phyloP scores from a whole-genome alignment of 306 rosid genomes.

The Cucumis melo region DNA sequence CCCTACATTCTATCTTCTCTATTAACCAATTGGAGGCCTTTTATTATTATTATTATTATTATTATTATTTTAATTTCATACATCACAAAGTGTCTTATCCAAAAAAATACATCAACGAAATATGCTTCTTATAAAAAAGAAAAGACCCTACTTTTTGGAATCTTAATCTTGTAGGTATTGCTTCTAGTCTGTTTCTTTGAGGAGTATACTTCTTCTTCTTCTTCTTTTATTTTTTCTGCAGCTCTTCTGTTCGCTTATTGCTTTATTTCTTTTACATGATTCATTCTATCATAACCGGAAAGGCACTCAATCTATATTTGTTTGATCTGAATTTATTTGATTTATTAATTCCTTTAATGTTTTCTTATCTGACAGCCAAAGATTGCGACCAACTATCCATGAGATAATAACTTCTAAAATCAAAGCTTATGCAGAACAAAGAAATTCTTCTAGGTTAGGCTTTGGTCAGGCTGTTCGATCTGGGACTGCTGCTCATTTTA shows the following conservation, averaged over 20 bases:
- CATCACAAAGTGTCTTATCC: no score
- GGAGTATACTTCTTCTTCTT: not conserved
- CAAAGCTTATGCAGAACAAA: conserved; percentile 53
- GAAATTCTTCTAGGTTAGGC: conserved; percentile 55
- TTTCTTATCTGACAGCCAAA: conserved; percentile 50
- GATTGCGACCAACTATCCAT: conserved; percentile 88
- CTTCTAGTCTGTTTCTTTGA: not conserved
- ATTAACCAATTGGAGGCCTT: no score
- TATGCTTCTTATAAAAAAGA: no score
- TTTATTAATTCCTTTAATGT: conserved; percentile 12
- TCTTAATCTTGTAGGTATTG: not conserved
- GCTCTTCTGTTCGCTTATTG: not conserved
- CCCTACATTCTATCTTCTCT: no score
- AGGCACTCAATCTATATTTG: not conserved
- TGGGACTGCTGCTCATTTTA: conserved; percentile 37
- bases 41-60: no score
- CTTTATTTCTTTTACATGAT: not conserved
- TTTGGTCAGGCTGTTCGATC: conserved; percentile 42
- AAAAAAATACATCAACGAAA: no score
- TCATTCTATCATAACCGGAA: not conserved
- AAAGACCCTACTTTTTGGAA: not conserved
- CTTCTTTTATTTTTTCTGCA: not conserved
- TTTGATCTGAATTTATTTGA: conserved; percentile 9
- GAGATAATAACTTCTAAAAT: conserved; percentile 82
- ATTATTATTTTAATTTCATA: no score